Evolutionary conservation across 106 monocot species (phyloP).

Genomic region (Acorus gramineus): DNA sequence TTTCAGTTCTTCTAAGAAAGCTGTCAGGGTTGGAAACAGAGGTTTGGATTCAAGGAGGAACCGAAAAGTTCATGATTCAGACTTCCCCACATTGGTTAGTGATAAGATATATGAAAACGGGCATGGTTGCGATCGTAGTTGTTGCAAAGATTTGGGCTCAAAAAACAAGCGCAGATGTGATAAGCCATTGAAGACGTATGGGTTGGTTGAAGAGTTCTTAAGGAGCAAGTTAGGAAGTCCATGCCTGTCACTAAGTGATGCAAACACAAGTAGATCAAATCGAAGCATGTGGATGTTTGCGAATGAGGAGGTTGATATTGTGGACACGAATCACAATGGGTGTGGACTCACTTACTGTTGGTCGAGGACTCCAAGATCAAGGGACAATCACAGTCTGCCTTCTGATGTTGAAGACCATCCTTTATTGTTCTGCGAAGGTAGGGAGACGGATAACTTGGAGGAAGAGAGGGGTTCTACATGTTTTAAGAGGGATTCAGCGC

Average conservation of each 20-base stretch:
- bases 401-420: slow-evolving; percentile 63
- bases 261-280: slow-evolving; percentile 28
- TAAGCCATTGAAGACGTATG: slow-evolving; percentile 22
- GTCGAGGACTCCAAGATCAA: slow-evolving; percentile 79
- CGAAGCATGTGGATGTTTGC: slow-evolving; percentile 10
- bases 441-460: slow-evolving; percentile 7
- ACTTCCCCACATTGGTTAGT: too few relatives aligned
- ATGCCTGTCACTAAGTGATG: slow-evolving; percentile 39
- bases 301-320: slow-evolving; percentile 39
- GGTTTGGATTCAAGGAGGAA: slow-evolving; percentile 13
- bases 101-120: too few relatives aligned
- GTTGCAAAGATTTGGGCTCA: too few relatives aligned
- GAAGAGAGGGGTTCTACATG: too few relatives aligned
- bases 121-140: too few relatives aligned
- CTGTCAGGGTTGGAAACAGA: slow-evolving; percentile 26
- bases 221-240: slow-evolving; percentile 59
- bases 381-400: slow-evolving; percentile 22
- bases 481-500: slow-evolving; percentile 10
- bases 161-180: slow-evolving; percentile 23
- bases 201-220: slow-evolving; percentile 12
- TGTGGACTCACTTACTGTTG: slow-evolving; percentile 87
- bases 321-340: slow-evolving; percentile 60
- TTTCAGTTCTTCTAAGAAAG: slow-evolving; percentile 15
- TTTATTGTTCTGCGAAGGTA: slow-evolving; percentile 36
- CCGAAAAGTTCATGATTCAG: slow-evolving; percentile 17